phyloP scores from a whole-genome alignment of 768 basidiomycete species.

The Leccinellum rugosiceps region DNA sequence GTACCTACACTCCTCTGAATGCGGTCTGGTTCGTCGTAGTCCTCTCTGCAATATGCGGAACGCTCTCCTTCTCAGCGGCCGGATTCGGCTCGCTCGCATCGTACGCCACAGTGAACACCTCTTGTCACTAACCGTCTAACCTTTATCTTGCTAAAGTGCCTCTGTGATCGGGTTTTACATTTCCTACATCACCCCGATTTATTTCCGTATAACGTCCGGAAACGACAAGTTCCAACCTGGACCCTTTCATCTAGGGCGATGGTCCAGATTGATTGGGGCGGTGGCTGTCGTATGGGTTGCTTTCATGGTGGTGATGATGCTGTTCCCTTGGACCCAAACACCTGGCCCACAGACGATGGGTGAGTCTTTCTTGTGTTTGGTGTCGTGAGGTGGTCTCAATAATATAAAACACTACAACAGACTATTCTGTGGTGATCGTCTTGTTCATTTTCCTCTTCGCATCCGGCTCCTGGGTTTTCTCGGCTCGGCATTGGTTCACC shows the following conservation, averaged over 20 bases:
- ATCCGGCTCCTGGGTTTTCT: slow-evolving; percentile 29
- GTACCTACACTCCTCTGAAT: slow-evolving; percentile 35
- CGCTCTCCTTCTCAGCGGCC: slow-evolving; percentile 32
- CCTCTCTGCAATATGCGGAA: slow-evolving; percentile 27
- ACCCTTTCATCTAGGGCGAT: slow-evolving; percentile 32
- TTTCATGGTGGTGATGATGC: slow-evolving; percentile 33
- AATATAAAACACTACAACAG: background rate
- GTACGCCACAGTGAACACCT: slow-evolving; percentile 18
- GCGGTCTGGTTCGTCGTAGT: slow-evolving; percentile 38
- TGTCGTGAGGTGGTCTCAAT: background rate
- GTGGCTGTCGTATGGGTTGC: slow-evolving; percentile 29
- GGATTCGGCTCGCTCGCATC: slow-evolving; percentile 37
- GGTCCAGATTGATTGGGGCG: slow-evolving; percentile 29
- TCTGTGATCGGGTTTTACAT: slow-evolving; percentile 36
- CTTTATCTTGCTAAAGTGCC: slow-evolving; percentile 13
- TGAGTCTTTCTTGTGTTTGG: slow-evolving; percentile 20
- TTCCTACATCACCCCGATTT: slow-evolving; percentile 39
- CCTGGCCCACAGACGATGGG: slow-evolving; percentile 29
- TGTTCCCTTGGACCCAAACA: slow-evolving; percentile 30
- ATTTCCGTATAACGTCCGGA: slow-evolving; percentile 34
- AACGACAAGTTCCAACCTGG: slow-evolving; percentile 32
- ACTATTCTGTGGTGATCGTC: slow-evolving; percentile 29
- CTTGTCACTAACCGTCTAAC: background rate
- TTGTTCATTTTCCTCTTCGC: slow-evolving; percentile 30
- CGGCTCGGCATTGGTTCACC: slow-evolving; percentile 33